Evolutionary conservation across 2,329 filamentous ascomycete genomes (phyloP).

Genomic region (Epichloe sp.): DNA sequence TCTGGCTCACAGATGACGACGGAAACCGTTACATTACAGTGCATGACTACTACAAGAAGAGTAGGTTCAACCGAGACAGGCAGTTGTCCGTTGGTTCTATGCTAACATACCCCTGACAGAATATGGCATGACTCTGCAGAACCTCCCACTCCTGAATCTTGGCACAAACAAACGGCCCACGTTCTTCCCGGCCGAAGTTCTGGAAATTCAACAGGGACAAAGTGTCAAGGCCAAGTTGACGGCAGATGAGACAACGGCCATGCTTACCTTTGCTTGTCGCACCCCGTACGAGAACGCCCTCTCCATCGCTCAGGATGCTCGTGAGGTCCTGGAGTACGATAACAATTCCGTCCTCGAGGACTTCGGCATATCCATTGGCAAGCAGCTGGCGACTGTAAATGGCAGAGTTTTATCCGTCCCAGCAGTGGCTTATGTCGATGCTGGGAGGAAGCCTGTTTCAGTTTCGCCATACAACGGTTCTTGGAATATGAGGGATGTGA

Average conservation of each 20-base stretch:
- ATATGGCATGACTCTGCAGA: slow-evolving; percentile 21
- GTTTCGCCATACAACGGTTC: slow-evolving; percentile 35
- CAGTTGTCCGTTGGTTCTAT: neutral
- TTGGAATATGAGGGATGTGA: slow-evolving; percentile 55
- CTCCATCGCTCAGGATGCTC: slow-evolving; percentile 48
- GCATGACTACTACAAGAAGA: slow-evolving; percentile 29
- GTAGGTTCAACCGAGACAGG: slow-evolving; percentile 17
- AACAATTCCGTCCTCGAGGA: slow-evolving; percentile 27
- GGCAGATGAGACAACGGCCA: slow-evolving; percentile 46
- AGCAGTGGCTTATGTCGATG: slow-evolving; percentile 39
- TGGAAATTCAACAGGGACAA: slow-evolving; percentile 52
- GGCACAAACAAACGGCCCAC: slow-evolving; percentile 42
- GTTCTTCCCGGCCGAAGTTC: slow-evolving; percentile 56
- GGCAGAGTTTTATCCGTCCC: slow-evolving; percentile 57
- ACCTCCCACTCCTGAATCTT: slow-evolving; percentile 52
- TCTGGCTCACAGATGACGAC: slow-evolving; percentile 17
- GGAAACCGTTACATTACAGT: slow-evolving; percentile 23
- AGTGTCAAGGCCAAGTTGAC: slow-evolving; percentile 45
- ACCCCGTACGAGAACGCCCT: slow-evolving; percentile 51
- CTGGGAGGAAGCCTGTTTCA: slow-evolving; percentile 9
- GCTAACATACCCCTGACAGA: slow-evolving; percentile 13
- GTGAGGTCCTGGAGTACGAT: slow-evolving; percentile 44
- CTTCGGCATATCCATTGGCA: slow-evolving; percentile 52
- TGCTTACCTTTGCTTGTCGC: slow-evolving; percentile 63
- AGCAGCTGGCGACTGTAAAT: slow-evolving; percentile 54